These are phyloP conservation scores for Paramecium sonneborni DNA, from an alignment of 73 alveolate genomes.

Conservation along the genomic window DNA sequence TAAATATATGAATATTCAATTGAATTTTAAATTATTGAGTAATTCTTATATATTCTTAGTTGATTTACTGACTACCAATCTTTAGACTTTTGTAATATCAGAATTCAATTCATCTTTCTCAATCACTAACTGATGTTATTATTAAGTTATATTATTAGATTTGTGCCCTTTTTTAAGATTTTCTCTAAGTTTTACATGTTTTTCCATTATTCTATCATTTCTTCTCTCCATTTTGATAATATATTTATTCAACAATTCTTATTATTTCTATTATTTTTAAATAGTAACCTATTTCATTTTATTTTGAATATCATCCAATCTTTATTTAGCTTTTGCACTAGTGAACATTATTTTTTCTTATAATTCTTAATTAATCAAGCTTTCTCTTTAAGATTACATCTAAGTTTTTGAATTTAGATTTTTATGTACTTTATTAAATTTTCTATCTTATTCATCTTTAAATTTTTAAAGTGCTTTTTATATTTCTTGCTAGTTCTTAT, in stretches of 20 bases:
- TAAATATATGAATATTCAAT: neutral
- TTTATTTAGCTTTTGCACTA: neutral
- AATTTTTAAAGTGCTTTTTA: neutral
- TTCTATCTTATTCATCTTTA: slow-evolving; percentile 17
- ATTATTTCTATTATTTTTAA: neutral
- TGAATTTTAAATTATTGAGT: neutral
- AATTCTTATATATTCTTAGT: neutral
- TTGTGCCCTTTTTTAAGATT: neutral
- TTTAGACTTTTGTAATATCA: neutral
- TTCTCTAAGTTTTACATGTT: neutral
- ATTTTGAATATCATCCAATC: neutral
- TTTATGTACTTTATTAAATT: neutral
- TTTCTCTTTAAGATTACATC: neutral
- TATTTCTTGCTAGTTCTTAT: neutral
- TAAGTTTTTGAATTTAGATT: neutral
- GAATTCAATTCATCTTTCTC: neutral
- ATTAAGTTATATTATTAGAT: neutral
- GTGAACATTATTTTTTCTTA: neutral
- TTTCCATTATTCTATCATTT: slow-evolving; percentile 7
- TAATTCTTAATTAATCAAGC: slow-evolving; percentile 15
- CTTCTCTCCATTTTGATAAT: neutral
- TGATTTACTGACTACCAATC: neutral
- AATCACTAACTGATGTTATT: neutral
- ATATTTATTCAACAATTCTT: neutral
- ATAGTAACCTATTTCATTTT: neutral